Base-by-base conservation (phyloP, 208 protist genomes). In the Crithidia brevicula region DNA sequence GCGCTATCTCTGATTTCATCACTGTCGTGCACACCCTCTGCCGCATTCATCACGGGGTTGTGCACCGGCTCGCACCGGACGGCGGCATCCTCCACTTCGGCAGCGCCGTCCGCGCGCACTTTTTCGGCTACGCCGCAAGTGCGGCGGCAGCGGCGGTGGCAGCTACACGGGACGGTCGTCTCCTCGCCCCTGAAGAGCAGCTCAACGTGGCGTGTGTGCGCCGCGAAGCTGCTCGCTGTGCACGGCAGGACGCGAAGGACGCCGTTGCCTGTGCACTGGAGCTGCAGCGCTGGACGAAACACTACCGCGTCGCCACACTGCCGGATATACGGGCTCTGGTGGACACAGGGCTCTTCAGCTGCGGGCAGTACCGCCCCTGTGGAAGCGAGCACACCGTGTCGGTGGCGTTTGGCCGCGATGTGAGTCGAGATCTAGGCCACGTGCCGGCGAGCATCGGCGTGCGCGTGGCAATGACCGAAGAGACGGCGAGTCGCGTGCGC, bases 401-500 rank as follows among this genome's bases (percentile, higher is more conserved):
- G 68, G 52, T 72, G 36, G 62, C 66, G 10, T 50, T 63, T 13
- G 73, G 77, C 50, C 67, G 74, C 34, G 66, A 81, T 45, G 50
- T 69, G 56, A 43, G 54, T 33, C 52, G 58, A 28, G 58, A 72
- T n/a, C 30, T 84, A 20, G 68, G 74, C 36, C 27, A 43, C 20
- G 34, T 79, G 28, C 65, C 71, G 40, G 60, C 49, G 18, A 31
- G 25, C 47, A 60, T 72, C 30, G 68, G 68, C 18, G 63, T 67
- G 49, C 25, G 23, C 47, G 50, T 80, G 6, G 74, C 64, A 28
- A 60, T 78, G 53, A 79, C 70, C 42, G 79, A 80, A 62, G 78
- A 80, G 42, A 81, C 74, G 45, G 68, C 53, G 53, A 31, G 57
- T 61, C 73, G 77, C n/a, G 67, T 84, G 74, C 65, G 72, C 28